phyloP scores from a whole-genome alignment of 495 filamentous ascomycete genomes.

The Rostrohypoxylon terebratum region DNA sequence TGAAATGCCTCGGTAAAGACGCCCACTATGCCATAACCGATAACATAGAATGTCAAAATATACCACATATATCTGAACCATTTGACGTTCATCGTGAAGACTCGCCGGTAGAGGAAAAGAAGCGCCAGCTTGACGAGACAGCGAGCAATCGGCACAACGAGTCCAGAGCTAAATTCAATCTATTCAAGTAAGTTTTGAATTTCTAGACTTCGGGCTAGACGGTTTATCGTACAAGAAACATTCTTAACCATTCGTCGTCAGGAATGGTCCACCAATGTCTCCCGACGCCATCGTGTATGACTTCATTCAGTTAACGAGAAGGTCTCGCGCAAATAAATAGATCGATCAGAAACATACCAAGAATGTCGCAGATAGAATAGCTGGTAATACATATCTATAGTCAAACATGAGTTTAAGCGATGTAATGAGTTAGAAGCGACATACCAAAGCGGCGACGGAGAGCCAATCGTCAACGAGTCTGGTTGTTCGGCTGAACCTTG shows the following conservation, averaged over 20 bases:
- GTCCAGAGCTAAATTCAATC: neutral
- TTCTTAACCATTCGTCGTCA: neutral
- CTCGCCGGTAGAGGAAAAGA: neutral
- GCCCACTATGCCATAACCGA: neutral
- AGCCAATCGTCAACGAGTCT: neutral
- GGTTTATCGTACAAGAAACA: neutral
- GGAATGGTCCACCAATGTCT: neutral
- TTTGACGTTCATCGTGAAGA: neutral
- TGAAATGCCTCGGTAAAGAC: neutral
- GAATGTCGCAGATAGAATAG: neutral
- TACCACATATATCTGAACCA: neutral
- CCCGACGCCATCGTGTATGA: neutral
- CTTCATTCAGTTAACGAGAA: neutral
- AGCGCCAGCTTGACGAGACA: neutral
- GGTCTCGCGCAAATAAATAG: neutral
- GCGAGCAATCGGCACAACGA: neutral
- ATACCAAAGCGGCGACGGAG: neutral
- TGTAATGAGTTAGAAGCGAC: neutral
- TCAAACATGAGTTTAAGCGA: neutral
- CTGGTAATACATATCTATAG: neutral
- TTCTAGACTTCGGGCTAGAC: neutral
- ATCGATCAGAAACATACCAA: neutral
- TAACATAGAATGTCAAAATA: neutral
- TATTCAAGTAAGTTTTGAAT: neutral
- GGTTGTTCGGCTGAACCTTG: neutral